A percentile compares a stretch with the other conserved stretches of the same genome.
phyloP scores from a whole-genome alignment of 2,329 filamentous ascomycete species.

The Aspergillus fructus region DNA sequence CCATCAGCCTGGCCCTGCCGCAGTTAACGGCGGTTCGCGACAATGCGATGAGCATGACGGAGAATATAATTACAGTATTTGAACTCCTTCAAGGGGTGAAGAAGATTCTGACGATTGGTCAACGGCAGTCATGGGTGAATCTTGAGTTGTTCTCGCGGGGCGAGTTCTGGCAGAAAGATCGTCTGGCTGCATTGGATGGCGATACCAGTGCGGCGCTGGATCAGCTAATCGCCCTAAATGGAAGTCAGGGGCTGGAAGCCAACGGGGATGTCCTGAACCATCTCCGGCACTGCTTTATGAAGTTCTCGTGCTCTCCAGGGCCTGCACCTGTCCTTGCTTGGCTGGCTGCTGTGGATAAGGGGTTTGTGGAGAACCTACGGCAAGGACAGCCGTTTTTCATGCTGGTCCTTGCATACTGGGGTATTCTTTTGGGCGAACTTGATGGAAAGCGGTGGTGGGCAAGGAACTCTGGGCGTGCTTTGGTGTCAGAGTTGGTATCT shows the following conservation, averaged over 20 bases:
- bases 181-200: conserved; percentile 12
- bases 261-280: conserved; percentile 21
- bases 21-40: conserved; percentile 4
- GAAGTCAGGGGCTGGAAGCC: neutral
- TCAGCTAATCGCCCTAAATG: conserved; percentile 6
- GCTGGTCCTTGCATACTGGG: conserved; percentile 29
- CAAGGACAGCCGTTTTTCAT: conserved; percentile 21
- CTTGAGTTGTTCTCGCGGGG: conserved; percentile 50
- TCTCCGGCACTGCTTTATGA: conserved; percentile 26
- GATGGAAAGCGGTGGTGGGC: conserved; percentile 29
- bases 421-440: conserved; percentile 22
- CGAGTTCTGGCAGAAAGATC: conserved; percentile 49
- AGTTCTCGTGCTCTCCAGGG: conserved; percentile 21
- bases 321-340: conserved; percentile 27
- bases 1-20: conserved; percentile 26
- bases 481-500: conserved; percentile 9
- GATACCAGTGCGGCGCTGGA: conserved; percentile 22
- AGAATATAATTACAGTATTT: conserved; percentile 27
- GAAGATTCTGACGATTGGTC: conserved; percentile 24
- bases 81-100: conserved; percentile 30
- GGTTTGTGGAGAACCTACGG: conserved; percentile 21
- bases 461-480: conserved; percentile 19
- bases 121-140: conserved; percentile 39
- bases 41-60: conserved; percentile 15
- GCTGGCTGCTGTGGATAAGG: conserved; percentile 24